Conservation (phyloP, 805 yeast species). For the Zygosaccharomyces gambellarensis region DNA sequence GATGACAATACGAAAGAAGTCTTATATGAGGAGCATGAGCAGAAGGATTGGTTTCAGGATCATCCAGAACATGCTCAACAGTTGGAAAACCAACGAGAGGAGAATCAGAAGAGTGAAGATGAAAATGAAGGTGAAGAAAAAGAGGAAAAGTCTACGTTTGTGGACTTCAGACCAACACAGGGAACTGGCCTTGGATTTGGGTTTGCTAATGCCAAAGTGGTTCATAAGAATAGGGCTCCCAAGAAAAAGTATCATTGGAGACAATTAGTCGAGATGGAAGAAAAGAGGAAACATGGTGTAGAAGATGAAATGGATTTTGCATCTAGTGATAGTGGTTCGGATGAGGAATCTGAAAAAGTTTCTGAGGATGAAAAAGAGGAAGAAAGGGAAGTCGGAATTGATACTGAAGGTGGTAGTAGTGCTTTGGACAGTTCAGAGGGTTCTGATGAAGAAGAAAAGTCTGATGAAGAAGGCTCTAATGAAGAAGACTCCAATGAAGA, state of each 20-base stretch:
- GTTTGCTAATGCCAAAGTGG: constrained; percentile 51
- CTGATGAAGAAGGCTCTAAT: constrained; percentile 32
- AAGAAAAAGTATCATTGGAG: constrained; percentile 75
- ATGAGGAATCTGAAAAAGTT: constrained; percentile 10
- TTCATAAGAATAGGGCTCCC: constrained; percentile 33
- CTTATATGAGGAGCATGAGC: constrained; percentile 63
- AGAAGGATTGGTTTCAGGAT: constrained; percentile 53
- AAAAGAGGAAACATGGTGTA: constrained; percentile 38
- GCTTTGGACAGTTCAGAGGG: too few relatives aligned
- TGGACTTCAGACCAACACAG: constrained; percentile 65
- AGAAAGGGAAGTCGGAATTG: constrained; percentile 22
- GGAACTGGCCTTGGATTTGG: constrained; percentile 65
- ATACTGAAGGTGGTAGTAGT: constrained; percentile 27
- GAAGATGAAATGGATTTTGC: constrained; percentile 64
- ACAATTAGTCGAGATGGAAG: constrained; percentile 45
- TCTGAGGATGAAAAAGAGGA: constrained; percentile 13
- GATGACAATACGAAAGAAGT: constrained; percentile 57
- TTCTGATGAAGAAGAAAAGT: constrained; percentile 21
- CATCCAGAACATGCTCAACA: constrained; percentile 8
- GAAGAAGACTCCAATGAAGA: constrained; percentile 14
- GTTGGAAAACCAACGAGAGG: not conserved
- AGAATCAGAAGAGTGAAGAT: constrained; percentile 16
- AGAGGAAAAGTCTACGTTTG: constrained; percentile 41
- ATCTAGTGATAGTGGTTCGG: constrained; percentile 32
- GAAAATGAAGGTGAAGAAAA: constrained; percentile 24